A percentile compares a stretch with the other conserved stretches of the same genome.
These are phyloP conservation scores for Arbutus unedo DNA, from an alignment of 148 eudicot genomes.

Conservation along the genomic window DNA sequence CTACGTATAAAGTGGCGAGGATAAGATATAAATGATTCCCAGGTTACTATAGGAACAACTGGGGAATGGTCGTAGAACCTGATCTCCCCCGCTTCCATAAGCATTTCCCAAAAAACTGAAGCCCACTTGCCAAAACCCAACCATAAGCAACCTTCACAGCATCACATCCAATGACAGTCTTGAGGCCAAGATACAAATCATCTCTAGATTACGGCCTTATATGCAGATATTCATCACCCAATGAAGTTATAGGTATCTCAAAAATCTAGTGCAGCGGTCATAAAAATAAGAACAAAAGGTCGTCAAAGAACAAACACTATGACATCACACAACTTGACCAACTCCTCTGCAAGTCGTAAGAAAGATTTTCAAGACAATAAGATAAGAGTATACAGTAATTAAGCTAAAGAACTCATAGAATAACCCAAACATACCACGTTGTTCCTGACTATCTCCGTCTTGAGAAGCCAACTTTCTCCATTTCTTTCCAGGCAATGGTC, in stretches of 20 bases:
- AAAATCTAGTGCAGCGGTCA: background rate
- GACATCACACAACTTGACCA: background rate
- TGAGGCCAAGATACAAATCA: background rate
- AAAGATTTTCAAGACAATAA: background rate
- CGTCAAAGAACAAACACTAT: background rate
- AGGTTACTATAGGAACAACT: background rate
- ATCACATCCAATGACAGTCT: background rate
- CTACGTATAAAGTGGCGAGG: background rate
- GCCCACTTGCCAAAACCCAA: background rate
- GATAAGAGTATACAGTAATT: background rate
- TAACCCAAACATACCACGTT: conserved; percentile 46
- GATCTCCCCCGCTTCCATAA: background rate
- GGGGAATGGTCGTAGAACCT: background rate
- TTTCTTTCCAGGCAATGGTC: conserved; percentile 75
- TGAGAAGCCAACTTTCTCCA: conserved; percentile 67
- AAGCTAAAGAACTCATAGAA: conserved; percentile 12
- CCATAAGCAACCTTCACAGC: background rate
- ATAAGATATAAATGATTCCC: background rate
- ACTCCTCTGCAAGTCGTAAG: background rate
- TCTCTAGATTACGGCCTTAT: background rate
- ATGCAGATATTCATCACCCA: background rate
- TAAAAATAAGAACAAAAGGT: background rate
- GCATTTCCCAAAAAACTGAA: background rate
- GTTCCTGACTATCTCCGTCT: conserved; percentile 41
- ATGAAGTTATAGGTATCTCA: background rate